These are phyloP conservation scores for Toxoplasma gondii DNA, from an alignment of 169 alveolate species.

Conservation along the genomic window DNA sequence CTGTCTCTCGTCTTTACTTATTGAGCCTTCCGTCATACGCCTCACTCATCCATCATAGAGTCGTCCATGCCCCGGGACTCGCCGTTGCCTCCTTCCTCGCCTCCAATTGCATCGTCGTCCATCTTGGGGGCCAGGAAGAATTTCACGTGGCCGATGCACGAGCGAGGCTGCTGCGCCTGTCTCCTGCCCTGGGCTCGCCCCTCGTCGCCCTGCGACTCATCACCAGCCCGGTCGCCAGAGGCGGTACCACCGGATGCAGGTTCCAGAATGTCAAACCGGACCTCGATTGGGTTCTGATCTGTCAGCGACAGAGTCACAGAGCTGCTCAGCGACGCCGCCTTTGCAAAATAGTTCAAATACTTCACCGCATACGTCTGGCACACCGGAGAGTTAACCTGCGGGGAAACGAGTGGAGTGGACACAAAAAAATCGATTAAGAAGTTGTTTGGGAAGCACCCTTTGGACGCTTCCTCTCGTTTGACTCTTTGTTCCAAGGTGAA, in stretches of 20 bases:
- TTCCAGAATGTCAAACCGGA: slow-evolving; percentile 65
- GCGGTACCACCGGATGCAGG: slow-evolving; percentile 20
- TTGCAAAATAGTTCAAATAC: slow-evolving; percentile 60
- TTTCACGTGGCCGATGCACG: slow-evolving; percentile 54
- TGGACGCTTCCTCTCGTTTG: too few species aligned
- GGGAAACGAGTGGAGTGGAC: not conserved
- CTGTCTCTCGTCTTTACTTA: too few species aligned
- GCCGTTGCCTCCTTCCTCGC: not conserved
- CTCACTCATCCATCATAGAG: slow-evolving; percentile 27
- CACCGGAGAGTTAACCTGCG: slow-evolving; percentile 57
- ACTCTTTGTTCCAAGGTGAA: too few species aligned
- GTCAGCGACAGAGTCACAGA: slow-evolving; percentile 38
- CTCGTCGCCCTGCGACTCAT: not conserved
- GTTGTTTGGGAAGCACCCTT: too few species aligned
- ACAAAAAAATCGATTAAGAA: not conserved
- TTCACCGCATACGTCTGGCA: slow-evolving; percentile 63
- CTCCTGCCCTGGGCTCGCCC: not conserved
- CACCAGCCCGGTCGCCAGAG: not conserved
- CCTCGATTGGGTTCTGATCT: slow-evolving; percentile 54
- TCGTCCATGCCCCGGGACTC: not conserved
- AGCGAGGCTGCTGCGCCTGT: not conserved
- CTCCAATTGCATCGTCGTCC: slow-evolving; percentile 63
- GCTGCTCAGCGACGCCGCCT: slow-evolving; percentile 61
- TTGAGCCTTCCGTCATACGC: not conserved
- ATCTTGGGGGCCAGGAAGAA: slow-evolving; percentile 72